Percentiles rank a stretch among this genome's conserved stretches.
phyloP scores from a whole-genome alignment of 2,329 filamentous ascomycete genomes.

The Calonectria ilicicola region DNA sequence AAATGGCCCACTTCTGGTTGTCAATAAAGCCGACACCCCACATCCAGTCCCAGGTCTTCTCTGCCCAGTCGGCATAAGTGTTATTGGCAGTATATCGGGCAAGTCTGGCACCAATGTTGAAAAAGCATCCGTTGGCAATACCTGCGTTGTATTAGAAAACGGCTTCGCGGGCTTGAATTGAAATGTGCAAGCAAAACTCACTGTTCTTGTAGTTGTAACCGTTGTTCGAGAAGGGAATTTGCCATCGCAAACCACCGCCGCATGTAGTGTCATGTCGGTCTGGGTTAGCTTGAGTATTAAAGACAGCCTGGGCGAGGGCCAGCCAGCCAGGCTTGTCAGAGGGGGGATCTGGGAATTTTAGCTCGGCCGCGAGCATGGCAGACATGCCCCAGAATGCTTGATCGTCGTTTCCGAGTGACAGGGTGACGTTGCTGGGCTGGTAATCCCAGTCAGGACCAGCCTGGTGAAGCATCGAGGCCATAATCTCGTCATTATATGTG shows the following conservation, averaged over 20 bases:
- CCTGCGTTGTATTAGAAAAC: constrained; percentile 40
- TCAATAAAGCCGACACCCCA: constrained; percentile 68
- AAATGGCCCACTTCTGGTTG: constrained; percentile 69
- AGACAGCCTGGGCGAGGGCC: constrained; percentile 73
- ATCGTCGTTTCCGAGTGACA: constrained; percentile 71
- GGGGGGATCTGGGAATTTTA: constrained; percentile 67
- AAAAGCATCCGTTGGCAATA: constrained; percentile 73
- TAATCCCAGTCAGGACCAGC: constrained; percentile 65
- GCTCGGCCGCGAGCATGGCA: constrained; percentile 70
- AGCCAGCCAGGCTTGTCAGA: constrained; percentile 64
- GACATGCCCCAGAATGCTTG: constrained; percentile 77
- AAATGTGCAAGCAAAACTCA: constrained; percentile 31
- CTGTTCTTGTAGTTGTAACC: constrained; percentile 83
- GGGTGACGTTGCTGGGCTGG: constrained; percentile 66
- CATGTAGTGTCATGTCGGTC: constrained; percentile 69
- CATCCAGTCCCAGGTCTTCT: constrained; percentile 73
- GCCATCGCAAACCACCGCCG: constrained; percentile 78
- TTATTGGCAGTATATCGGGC: constrained; percentile 76
- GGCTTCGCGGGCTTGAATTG: neutral
- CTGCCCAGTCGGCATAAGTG: constrained; percentile 73
- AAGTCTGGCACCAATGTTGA: constrained; percentile 75
- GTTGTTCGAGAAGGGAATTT: constrained; percentile 79
- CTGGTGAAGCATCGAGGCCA: constrained; percentile 64
- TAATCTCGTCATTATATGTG: constrained; percentile 67
- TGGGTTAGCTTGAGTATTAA: constrained; percentile 64